Evolutionary conservation across 495 filamentous ascomycete species (phyloP), one percentile per base, ranked within the genome.

Genomic region (Usnea hakonensis): DNA sequence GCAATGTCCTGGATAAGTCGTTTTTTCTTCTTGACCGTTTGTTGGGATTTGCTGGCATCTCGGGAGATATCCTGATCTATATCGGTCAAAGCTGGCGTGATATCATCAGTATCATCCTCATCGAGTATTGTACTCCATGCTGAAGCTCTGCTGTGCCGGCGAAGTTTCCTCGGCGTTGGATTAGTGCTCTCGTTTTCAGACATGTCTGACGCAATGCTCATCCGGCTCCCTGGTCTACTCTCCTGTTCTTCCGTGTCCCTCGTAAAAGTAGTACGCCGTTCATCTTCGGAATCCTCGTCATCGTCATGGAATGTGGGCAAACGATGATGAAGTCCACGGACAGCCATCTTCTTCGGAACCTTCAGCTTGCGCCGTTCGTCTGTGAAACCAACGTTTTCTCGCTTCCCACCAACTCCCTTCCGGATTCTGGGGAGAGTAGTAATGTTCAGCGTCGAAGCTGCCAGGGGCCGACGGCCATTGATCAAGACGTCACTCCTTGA

Each of bases 201-300:
- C 2, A 72, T 79, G 28, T 87, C 86, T 36, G 85, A 83, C 40
- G 80, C 83, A 35, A 85, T 83, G 67, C 85, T 88, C 78, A 89
- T 84, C 14, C 88, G 87, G 70, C 91, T 96, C 16, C 85, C 76
- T 19, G 90, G 87, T 21, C 90, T 79, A 61, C 90, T 95, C 53
- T 93, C 91, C 55, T 84, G 83, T 61, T 94, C 90, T 69, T 93
- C 90, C 0, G 86, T 90, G 66, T 94, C 89, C 54, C 85, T 76
- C 9, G 79, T 82, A 30, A 86, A 71, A 35, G 88, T 86, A 23
- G 76, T 82, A 37, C 77, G 71, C 55, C 74, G 74, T 17, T 83
- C 81, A 60, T 85, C 84, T 63, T 87, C 83, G 2, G 84, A 87
- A 68, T 86, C 83, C 21, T 74, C 70, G 32, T 82, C 81, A n/a